Conservation (phyloP, 169 alveolate species). For the Toxoplasma gondii region DNA sequence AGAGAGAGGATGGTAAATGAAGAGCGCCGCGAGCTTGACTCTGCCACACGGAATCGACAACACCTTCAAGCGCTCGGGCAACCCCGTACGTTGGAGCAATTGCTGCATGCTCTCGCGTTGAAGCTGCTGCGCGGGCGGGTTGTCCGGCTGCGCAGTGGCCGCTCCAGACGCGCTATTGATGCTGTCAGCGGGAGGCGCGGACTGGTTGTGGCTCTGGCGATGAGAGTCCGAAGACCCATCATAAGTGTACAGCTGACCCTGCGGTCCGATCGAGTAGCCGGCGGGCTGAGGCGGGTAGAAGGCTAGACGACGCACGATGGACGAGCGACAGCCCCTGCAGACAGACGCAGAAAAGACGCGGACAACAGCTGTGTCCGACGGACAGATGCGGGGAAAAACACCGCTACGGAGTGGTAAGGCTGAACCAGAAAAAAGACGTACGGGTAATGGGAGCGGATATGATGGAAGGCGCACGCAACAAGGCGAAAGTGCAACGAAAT, state of each 20-base stretch:
- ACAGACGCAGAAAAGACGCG: background rate
- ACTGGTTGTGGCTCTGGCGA: conserved; percentile 20
- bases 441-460: no score
- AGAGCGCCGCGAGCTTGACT: conserved; percentile 30
- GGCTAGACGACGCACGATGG: conserved; percentile 75
- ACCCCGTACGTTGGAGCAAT: background rate
- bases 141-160: conserved; percentile 31
- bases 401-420: background rate
- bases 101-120: conserved; percentile 62
- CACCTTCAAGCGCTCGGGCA: conserved; percentile 46
- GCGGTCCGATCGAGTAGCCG: conserved; percentile 74
- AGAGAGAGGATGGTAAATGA: conserved; percentile 22
- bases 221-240: conserved; percentile 40
- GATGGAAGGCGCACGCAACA: no score
- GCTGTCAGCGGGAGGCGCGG: conserved; percentile 40
- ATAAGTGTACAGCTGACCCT: conserved; percentile 64
- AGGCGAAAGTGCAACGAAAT: no score
- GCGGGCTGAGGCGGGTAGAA: conserved; percentile 74
- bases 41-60: conserved; percentile 32
- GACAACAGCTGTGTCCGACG: background rate
- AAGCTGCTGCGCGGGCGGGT: background rate
- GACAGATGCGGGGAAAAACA: background rate
- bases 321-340: conserved; percentile 63
- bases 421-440: background rate
- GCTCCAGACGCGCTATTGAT: conserved; percentile 19